Evolutionary conservation across 345 rosid species (phyloP).

Genomic region (Aethionema arabicum): DNA sequence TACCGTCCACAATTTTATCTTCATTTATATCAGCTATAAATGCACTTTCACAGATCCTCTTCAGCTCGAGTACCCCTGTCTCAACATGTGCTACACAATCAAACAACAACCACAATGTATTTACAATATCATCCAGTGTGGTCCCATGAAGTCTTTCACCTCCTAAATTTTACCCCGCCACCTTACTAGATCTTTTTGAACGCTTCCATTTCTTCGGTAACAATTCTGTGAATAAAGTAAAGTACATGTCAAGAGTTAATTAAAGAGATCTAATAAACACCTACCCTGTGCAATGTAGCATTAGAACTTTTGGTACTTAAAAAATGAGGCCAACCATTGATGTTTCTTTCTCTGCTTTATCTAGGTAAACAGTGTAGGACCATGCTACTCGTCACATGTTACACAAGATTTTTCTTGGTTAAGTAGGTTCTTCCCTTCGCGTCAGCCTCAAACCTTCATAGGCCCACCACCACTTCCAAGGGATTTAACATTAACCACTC

Average conservation of each 20-base stretch:
- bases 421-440: slow-evolving; percentile 27
- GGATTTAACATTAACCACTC: slow-evolving; percentile 8
- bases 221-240: slow-evolving; percentile 12
- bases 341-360: slow-evolving; percentile 21
- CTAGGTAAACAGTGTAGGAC: slow-evolving; percentile 34
- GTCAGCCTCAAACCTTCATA: slow-evolving; percentile 12
- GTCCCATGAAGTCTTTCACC: slow-evolving; percentile 35
- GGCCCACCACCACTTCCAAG: slow-evolving; percentile 35
- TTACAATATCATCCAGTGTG: slow-evolving; percentile 22
- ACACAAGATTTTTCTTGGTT: slow-evolving; percentile 6
- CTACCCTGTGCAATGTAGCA: neutral
- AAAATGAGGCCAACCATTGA: slow-evolving; percentile 17
- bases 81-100: slow-evolving; percentile 23
- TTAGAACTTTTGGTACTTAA: neutral
- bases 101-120: slow-evolving; percentile 35
- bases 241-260: neutral
- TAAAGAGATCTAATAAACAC: slow-evolving; percentile 15
- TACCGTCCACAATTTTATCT: slow-evolving; percentile 29
- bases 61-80: slow-evolving; percentile 19
- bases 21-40: slow-evolving; percentile 24
- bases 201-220: neutral
- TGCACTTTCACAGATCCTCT: slow-evolving; percentile 8
- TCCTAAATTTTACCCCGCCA: neutral
- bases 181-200: slow-evolving; percentile 21
- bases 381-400: slow-evolving; percentile 30